Percentiles rank a stretch among this genome's conserved stretches.
Conservation (phyloP, 2,329 filamentous ascomycete species). For the Pseudocercospora ulei region DNA sequence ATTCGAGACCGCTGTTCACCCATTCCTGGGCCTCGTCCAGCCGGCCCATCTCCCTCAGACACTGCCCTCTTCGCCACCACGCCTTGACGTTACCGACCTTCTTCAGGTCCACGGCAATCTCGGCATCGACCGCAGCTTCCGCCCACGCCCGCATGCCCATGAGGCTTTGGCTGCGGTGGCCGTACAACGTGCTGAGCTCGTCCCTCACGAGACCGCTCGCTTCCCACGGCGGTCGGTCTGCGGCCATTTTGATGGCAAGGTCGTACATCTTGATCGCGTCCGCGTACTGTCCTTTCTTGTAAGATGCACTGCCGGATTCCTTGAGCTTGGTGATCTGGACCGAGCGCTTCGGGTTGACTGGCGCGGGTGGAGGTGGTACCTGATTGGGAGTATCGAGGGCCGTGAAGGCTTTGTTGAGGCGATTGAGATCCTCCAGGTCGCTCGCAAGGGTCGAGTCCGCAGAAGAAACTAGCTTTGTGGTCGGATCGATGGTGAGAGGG, state of each 20-base stretch:
- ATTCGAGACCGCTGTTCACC: conserved; percentile 67
- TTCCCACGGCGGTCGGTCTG: conserved; percentile 76
- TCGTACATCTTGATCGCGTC: conserved; percentile 75
- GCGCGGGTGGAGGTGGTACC: conserved; percentile 74
- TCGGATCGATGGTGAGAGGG: conserved; percentile 62
- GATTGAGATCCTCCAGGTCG: conserved; percentile 62
- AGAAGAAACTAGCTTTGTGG: conserved; percentile 61
- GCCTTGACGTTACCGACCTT: conserved; percentile 81
- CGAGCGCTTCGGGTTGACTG: conserved; percentile 83
- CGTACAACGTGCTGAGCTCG: conserved; percentile 68
- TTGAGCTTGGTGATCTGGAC: conserved; percentile 83
- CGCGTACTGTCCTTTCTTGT: conserved; percentile 63
- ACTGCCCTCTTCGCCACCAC: conserved; percentile 82
- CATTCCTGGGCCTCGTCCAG: conserved; percentile 72
- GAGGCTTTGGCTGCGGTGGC: conserved; percentile 81
- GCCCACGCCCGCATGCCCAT: conserved; percentile 76
- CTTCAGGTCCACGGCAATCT: conserved; percentile 80
- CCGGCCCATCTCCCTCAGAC: conserved; percentile 81
- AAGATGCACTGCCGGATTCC: conserved; percentile 73
- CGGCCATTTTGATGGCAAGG: conserved; percentile 82
- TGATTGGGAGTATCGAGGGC: conserved; percentile 50
- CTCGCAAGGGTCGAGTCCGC: conserved; percentile 36
- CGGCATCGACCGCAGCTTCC: conserved; percentile 77
- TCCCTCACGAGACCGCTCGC: conserved; percentile 72
- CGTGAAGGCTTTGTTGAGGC: conserved; percentile 65